Evolutionary conservation across 116 monocot species (phyloP), one percentile per base, ranked within the genome.

Genomic region (Cymodocea nodosa): DNA sequence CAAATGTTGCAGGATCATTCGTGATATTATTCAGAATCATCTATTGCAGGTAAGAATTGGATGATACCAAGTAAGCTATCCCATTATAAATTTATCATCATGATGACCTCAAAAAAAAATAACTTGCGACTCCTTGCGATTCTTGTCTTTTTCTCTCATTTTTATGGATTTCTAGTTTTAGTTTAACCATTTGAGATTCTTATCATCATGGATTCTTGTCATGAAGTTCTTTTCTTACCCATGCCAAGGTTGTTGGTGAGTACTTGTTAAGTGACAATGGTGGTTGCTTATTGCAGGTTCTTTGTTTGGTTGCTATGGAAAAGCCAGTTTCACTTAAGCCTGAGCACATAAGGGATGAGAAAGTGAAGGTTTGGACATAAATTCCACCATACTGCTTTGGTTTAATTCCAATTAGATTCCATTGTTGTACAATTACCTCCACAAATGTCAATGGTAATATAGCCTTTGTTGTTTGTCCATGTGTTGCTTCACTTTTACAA

Each of bases 11-110:
- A 95, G 95, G 75, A 95, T 95, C 48, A 90, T 95, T 70, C 95
- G 95, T 58, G 95, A 95, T 80, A 95, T 95, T 50, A 95, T 95
- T 67, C 95, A 95, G 67, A 95, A 95, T 67, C 95, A 95, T 75
- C 75, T 95, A 30, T 67, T 95, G 60, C 95, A 95, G 95, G 95
- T 90, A 78, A 64, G 35, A 22, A 9, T 9, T 8, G 18, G 19
- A 60, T 19, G 4, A 6, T 54, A n/a, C 2, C n/a, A n/a, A 54
- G 20, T 4, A 17, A 17, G 16, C n/a, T 18, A 54, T 54, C 54
- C 17, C n/a, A 17, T 5, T 54, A 18, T 18, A 16, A 54, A n/a
- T 1, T 18, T 54, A 19, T 54, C 6, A 20, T 18, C 44, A 44
- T 44, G 44, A 44, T 44, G 44, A 10, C 44, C 44, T 44, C 44